Evolutionary conservation across 352 stramenopile genomes (phyloP), one percentile per base, ranked within the genome.

Genomic region (Aphanomyces stellatus): DNA sequence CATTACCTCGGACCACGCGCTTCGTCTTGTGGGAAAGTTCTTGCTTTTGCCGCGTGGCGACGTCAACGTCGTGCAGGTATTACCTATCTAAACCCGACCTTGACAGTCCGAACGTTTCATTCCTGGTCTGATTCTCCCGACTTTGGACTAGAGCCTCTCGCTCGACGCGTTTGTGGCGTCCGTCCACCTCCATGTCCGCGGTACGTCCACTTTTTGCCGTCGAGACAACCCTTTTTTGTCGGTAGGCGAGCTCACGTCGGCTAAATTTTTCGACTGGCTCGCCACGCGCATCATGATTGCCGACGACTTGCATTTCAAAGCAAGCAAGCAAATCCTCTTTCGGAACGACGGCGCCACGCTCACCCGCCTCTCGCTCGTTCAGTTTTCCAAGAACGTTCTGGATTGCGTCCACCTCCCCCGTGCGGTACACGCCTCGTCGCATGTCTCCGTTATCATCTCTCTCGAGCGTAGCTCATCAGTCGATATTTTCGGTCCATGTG

Each of bases 201-300:
- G 60, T 67, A 46, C 6, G n/a, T 6, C 6, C 10, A 19, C 7
- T 51, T 43, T 43, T 8, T 43, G 34, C n/a, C 22, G 31, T 25
- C 15, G 4, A n/a, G n/a, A n/a, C n/a, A n/a, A n/a, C n/a, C n/a
- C n/a, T n/a, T n/a, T n/a, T n/a, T n/a, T n/a, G n/a, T n/a, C 5
- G 6, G 22, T 59, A 67, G 60, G 60, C 31, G 60, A 57, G 3
- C 17, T 67, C 34, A 60, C 40, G 1, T 28, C 60, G 28, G 10
- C 37, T 3, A 60, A 34, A 35, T 67, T 67, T 41, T 67, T 67
- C 33, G 46, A 67, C 60, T 67, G 60, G 60, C 34, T 67, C 24
- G 60, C 60, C 60, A 57, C 48, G 34, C 60, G 60, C n/a, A 67
- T 67, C 34, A 25, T 35, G 15, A 57, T 53, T 37, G 49, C 46